These are phyloP conservation scores for Metschnikowia similis DNA, from an alignment of 805 yeast genomes.

Conservation along the genomic window DNA sequence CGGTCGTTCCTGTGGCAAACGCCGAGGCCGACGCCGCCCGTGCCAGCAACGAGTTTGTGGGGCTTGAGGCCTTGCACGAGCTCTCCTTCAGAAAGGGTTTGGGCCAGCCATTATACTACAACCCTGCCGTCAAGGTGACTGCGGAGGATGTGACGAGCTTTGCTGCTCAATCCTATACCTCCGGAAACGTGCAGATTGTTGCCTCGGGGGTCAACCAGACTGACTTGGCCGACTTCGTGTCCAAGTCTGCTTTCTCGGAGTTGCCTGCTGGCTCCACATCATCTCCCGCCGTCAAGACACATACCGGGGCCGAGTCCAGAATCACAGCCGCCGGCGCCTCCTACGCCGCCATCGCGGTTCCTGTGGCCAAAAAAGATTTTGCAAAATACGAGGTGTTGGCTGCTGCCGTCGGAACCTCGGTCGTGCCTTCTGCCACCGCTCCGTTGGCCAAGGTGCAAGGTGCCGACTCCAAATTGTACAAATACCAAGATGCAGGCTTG, in stretches of 20 bases:
- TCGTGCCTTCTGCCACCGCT: conserved; percentile 54
- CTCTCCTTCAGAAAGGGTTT: conserved; percentile 82
- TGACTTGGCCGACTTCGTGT: conserved; percentile 65
- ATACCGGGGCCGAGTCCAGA: conserved; percentile 66
- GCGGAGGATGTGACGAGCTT: conserved; percentile 63
- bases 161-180: conserved; percentile 64
- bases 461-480: conserved; percentile 51
- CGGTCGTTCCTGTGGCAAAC: conserved; percentile 72
- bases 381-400: conserved; percentile 69
- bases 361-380: conserved; percentile 60
- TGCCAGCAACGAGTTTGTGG: conserved; percentile 51
- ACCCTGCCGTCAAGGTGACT: conserved; percentile 52
- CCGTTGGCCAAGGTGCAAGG: conserved; percentile 47
- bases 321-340: conserved; percentile 60
- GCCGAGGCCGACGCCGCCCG: conserved; percentile 56
- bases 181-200: conserved; percentile 64
- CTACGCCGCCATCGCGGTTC: conserved; percentile 77
- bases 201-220: conserved; percentile 70
- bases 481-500: conserved; percentile 77
- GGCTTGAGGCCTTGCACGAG: conserved; percentile 74
- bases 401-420: conserved; percentile 55
- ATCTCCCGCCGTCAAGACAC: conserved; percentile 31
- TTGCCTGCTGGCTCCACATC: conserved; percentile 60
- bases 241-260: conserved; percentile 58
- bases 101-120: conserved; percentile 77